These are phyloP conservation scores for Rosa chinensis DNA, from an alignment of 306 rosid genomes.

Conservation along the genomic window DNA sequence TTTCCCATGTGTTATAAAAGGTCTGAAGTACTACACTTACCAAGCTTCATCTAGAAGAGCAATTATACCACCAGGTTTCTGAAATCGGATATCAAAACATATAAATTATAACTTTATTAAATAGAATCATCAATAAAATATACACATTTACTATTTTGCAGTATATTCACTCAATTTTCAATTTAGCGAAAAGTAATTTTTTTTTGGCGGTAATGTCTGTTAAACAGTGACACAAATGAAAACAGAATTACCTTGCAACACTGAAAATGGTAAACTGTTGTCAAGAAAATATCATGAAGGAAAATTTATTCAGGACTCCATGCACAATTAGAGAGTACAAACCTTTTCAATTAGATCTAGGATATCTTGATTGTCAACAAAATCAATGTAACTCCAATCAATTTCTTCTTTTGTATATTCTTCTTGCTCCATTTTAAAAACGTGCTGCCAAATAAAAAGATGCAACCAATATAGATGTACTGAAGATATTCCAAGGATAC, in stretches of 20 bases:
- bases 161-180: background rate
- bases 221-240: background rate
- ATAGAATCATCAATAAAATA: background rate
- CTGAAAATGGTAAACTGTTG: slow-evolving; percentile 2
- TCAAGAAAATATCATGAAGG: slow-evolving; percentile 1
- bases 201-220: background rate
- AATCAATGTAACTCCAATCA: slow-evolving; percentile 99
- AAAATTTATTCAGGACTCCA: slow-evolving; percentile 8
- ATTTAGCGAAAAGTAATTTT: background rate
- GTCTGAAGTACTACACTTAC: slow-evolving; percentile 46
- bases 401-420: slow-evolving; percentile 98
- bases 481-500: slow-evolving; percentile 22
- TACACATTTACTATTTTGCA: background rate
- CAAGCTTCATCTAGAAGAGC: slow-evolving; percentile 99
- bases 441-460: slow-evolving; percentile 64
- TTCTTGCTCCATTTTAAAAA: slow-evolving; percentile 99
- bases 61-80: slow-evolving; percentile 99
- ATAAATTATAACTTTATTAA: background rate
- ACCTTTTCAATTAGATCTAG: slow-evolving; percentile 99
- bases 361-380: slow-evolving; percentile 95
- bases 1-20: slow-evolving; percentile 6
- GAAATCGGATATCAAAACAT: slow-evolving; percentile 39
- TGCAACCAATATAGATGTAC: slow-evolving; percentile 14
- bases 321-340: slow-evolving; percentile 29
- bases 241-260: background rate